A percentile compares a stretch with the other conserved stretches of the same genome.
These are phyloP conservation scores for Tylopilus sp. DNA, from an alignment of 768 basidiomycete genomes.

Conservation along the genomic window DNA sequence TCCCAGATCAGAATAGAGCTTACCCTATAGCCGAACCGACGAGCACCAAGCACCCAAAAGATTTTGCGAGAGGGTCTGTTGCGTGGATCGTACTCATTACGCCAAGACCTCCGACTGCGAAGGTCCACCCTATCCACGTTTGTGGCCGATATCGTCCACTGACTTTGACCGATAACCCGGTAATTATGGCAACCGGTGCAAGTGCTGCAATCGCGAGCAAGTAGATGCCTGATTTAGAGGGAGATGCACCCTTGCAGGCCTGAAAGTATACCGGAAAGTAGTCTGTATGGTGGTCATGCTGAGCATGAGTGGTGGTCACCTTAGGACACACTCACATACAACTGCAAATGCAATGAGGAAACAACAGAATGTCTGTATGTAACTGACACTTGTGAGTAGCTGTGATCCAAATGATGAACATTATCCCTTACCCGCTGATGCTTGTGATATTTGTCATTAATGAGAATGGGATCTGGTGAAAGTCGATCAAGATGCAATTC, in stretches of 20 bases:
- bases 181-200: slow-evolving; percentile 29
- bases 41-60: slow-evolving; percentile 9
- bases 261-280: slow-evolving; percentile 42
- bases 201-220: slow-evolving; percentile 19
- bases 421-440: slow-evolving; percentile 23
- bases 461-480: neutral
- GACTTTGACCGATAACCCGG: slow-evolving; percentile 29
- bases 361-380: neutral
- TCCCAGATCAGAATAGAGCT: neutral
- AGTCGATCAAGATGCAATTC: neutral
- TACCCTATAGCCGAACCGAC: slow-evolving; percentile 1
- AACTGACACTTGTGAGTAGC: neutral
- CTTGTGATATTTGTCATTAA: slow-evolving; percentile 30
- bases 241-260: slow-evolving; percentile 34
- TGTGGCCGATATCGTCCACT: slow-evolving; percentile 33
- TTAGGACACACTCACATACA: slow-evolving; percentile 20
- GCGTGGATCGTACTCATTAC: slow-evolving; percentile 30
- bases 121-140: slow-evolving; percentile 31
- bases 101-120: slow-evolving; percentile 34
- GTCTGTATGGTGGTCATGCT: neutral
- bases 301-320: neutral
- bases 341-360: neutral
- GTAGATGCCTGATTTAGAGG: slow-evolving; percentile 30
- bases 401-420: neutral
- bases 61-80: slow-evolving; percentile 21